phyloP scores from a whole-genome alignment of 2,329 filamentous ascomycete species.

The Zalaria obscura region DNA sequence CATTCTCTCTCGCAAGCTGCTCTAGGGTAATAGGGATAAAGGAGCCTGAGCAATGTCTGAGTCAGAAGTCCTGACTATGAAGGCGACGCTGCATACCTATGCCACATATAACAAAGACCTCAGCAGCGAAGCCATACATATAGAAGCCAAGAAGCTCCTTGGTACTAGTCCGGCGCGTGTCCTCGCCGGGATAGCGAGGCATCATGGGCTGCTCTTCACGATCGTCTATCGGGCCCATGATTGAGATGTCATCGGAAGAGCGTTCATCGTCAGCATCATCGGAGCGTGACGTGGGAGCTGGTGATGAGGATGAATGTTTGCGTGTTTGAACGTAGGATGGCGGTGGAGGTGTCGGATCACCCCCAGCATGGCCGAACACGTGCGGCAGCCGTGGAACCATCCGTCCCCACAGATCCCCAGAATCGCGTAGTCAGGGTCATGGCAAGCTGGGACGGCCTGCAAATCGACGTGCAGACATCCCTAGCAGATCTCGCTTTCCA shows the following conservation, averaged over 20 bases:
- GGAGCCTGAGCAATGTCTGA: slow-evolving; percentile 29
- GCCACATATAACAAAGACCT: slow-evolving; percentile 90
- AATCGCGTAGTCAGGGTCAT: too few species aligned
- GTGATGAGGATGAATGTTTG: too few species aligned
- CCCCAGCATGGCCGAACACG: too few species aligned
- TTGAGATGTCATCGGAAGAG: neutral
- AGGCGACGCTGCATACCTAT: slow-evolving; percentile 39
- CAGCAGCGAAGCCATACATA: slow-evolving; percentile 87
- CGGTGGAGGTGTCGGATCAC: too few species aligned
- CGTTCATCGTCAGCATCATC: neutral
- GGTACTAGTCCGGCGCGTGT: slow-evolving; percentile 71
- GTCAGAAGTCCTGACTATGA: too few species aligned
- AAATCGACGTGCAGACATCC: too few species aligned
- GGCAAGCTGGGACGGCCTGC: too few species aligned
- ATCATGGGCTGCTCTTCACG: neutral
- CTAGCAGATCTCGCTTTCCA: too few species aligned
- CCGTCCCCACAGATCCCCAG: too few species aligned
- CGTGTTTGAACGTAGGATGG: too few species aligned
- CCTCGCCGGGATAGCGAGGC: slow-evolving; percentile 63
- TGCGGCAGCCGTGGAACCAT: too few species aligned
- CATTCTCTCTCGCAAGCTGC: slow-evolving; percentile 82
- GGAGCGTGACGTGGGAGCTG: too few species aligned
- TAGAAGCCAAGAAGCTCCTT: slow-evolving; percentile 93
- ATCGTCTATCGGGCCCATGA: neutral
- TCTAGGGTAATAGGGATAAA: slow-evolving; percentile 95